Conservation (phyloP, 805 yeast genomes). For the Myxozyma vanderwaltii region DNA sequence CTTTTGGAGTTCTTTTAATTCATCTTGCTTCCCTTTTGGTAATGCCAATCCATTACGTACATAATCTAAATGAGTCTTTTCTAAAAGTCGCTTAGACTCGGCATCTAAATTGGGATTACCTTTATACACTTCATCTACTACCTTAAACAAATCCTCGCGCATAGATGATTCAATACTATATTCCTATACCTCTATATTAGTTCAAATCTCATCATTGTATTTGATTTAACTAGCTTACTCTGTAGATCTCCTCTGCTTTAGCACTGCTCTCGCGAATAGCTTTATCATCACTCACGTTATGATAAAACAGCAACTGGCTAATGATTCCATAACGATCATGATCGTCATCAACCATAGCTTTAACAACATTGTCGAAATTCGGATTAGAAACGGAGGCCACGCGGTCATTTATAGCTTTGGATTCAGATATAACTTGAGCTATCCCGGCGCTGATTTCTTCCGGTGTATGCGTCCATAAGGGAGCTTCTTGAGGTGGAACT, state of each 20-base stretch:
- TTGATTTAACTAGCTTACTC: constrained; percentile 2
- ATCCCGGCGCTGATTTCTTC: constrained; percentile 50
- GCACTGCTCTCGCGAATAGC: constrained; percentile 72
- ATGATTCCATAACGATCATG: constrained; percentile 51
- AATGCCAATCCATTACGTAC: constrained; percentile 71
- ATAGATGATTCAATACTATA: constrained; percentile 63
- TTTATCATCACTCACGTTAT: constrained; percentile 66
- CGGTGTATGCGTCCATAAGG: constrained; percentile 64
- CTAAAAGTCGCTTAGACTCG: constrained; percentile 60
- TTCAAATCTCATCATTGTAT: not conserved
- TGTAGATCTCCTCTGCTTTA: constrained; percentile 54
- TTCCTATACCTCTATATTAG: constrained; percentile 46
- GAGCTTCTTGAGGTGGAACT: constrained; percentile 45
- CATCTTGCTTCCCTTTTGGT: constrained; percentile 54
- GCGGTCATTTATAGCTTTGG: constrained; percentile 53
- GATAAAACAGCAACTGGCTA: constrained; percentile 65
- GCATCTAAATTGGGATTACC: constrained; percentile 46
- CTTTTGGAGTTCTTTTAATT: constrained; percentile 62
- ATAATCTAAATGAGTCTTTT: constrained; percentile 58
- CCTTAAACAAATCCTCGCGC: constrained; percentile 66
- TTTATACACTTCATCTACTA: constrained; percentile 56
- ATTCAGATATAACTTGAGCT: constrained; percentile 48
- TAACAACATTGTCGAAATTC: constrained; percentile 57
- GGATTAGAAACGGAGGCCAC: constrained; percentile 57
- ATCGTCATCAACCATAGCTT: constrained; percentile 55